Percentiles rank a stretch among this genome's conserved stretches.
phyloP scores from a whole-genome alignment of 1,139 yeast species.

The Meyerozyma elateridarum region DNA sequence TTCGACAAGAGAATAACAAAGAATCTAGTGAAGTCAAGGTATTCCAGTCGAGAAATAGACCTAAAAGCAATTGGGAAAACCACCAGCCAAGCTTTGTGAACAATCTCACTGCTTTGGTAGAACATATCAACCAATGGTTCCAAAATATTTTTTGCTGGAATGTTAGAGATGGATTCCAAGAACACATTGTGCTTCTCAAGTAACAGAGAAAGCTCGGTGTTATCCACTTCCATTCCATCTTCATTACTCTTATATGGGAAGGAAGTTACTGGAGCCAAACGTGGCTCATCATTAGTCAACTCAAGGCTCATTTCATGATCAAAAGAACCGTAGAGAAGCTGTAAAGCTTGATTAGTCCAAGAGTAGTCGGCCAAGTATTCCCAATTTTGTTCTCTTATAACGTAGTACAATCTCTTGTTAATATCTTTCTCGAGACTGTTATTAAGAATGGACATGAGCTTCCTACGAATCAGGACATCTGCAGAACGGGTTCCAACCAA shows the following conservation, averaged over 20 bases:
- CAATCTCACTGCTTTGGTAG: slow-evolving; percentile 74
- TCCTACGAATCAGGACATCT: slow-evolving; percentile 69
- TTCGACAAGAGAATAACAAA: slow-evolving; percentile 77
- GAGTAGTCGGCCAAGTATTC: slow-evolving; percentile 88
- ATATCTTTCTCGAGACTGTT: slow-evolving; percentile 77
- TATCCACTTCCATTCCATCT: slow-evolving; percentile 23
- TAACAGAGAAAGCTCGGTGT: slow-evolving; percentile 25
- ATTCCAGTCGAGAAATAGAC: slow-evolving; percentile 72
- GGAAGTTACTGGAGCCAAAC: slow-evolving; percentile 50
- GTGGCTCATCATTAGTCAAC: slow-evolving; percentile 46
- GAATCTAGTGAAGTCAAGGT: slow-evolving; percentile 76
- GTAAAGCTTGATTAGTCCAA: slow-evolving; percentile 94
- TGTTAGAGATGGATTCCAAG: slow-evolving; percentile 36
- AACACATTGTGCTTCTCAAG: slow-evolving; percentile 50
- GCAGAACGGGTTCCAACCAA: slow-evolving; percentile 86
- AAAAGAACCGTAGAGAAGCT: slow-evolving; percentile 76
- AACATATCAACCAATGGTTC: slow-evolving; percentile 77
- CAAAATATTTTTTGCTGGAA: slow-evolving; percentile 57
- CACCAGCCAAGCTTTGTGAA: slow-evolving; percentile 80
- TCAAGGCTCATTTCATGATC: slow-evolving; percentile 45
- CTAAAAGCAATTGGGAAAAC: slow-evolving; percentile 78
- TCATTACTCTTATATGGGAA: slow-evolving; percentile 22
- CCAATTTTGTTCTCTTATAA: slow-evolving; percentile 94
- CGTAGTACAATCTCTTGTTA: slow-evolving; percentile 75
- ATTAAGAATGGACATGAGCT: slow-evolving; percentile 76